A percentile compares a stretch with the other conserved stretches of the same genome.
Conservation (phyloP, 2,329 filamentous ascomycete species). For the Fusarium sarcochroum region DNA sequence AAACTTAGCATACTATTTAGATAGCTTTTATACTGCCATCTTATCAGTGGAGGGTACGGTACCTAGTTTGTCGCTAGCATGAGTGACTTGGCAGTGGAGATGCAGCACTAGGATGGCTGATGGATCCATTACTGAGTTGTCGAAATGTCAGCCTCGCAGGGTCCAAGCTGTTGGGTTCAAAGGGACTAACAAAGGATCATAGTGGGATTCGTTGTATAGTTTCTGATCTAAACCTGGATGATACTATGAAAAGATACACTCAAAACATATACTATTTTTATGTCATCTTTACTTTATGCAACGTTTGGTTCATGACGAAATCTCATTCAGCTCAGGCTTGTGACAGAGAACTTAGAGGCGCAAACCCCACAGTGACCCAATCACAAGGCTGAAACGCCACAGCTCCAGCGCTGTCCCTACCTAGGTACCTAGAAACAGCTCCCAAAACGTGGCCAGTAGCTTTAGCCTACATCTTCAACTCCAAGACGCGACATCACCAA, state of each 20-base stretch:
- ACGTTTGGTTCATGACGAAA: too few relatives aligned
- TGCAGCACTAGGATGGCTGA: not conserved
- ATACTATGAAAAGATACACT: too few relatives aligned
- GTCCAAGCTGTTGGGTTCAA: conserved; percentile 18
- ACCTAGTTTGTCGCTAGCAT: too few relatives aligned
- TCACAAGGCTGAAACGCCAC: conserved; percentile 45
- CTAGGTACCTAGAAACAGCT: conserved; percentile 34
- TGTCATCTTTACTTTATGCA: too few relatives aligned
- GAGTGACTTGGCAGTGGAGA: conserved; percentile 11
- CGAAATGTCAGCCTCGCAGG: conserved; percentile 38
- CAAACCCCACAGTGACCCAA: conserved; percentile 40
- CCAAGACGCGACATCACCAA: conserved; percentile 34
- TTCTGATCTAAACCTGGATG: too few relatives aligned
- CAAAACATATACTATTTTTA: too few relatives aligned
- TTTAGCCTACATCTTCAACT: conserved; percentile 26
- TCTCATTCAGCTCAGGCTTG: too few relatives aligned
- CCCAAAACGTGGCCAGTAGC: conserved; percentile 46
- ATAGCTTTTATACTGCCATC: too few relatives aligned
- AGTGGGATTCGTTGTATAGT: too few relatives aligned
- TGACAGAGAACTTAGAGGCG: not conserved
- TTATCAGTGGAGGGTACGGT: too few relatives aligned
- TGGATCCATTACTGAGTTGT: not conserved
- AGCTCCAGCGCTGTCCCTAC: conserved; percentile 31
- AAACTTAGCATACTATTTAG: too few relatives aligned
- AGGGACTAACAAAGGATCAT: not conserved